Conservation (phyloP, 768 basidiomycete genomes). For the Sistotremastrum suecicum region DNA sequence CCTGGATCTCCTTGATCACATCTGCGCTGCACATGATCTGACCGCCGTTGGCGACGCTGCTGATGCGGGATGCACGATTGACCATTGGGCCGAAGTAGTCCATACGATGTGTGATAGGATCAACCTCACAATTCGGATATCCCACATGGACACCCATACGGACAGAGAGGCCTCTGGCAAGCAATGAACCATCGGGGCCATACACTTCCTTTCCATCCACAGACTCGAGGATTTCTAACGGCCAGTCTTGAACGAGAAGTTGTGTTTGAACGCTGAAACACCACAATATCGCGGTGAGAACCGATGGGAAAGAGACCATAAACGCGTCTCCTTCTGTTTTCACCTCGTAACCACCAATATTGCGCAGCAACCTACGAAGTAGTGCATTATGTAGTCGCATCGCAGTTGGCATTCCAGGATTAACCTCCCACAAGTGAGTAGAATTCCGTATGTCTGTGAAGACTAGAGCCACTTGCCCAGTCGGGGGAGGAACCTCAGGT, state of each 20-base stretch:
- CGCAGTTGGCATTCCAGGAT: conserved; percentile 88
- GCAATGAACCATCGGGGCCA: conserved; percentile 49
- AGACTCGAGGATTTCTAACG: conserved; percentile 82
- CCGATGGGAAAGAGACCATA: conserved; percentile 93
- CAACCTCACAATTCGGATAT: conserved; percentile 74
- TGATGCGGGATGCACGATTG: conserved; percentile 82
- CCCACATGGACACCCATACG: conserved; percentile 98
- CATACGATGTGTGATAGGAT: conserved; percentile 89
- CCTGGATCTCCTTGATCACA: conserved; percentile 66
- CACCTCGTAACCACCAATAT: conserved; percentile 95
- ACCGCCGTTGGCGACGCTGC: conserved; percentile 72
- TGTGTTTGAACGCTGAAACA: conserved; percentile 74
- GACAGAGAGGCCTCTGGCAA: conserved; percentile 82
- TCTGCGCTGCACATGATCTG: conserved; percentile 89
- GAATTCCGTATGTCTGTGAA: conserved; percentile 99
- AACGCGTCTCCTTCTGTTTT: conserved; percentile 99
- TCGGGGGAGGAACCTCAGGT: conserved; percentile 71
- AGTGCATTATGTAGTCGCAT: conserved; percentile 83
- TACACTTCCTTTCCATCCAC: conserved; percentile 76
- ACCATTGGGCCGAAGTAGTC: conserved; percentile 97
- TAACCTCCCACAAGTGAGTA: conserved; percentile 91
- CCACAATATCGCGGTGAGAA: conserved; percentile 82
- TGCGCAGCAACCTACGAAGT: conserved; percentile 69
- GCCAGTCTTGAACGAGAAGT: conserved; percentile 77
- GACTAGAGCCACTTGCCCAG: conserved; percentile 79